Conservation (phyloP, 75 land plant genomes). For the Pseudotsuga menziesii region DNA sequence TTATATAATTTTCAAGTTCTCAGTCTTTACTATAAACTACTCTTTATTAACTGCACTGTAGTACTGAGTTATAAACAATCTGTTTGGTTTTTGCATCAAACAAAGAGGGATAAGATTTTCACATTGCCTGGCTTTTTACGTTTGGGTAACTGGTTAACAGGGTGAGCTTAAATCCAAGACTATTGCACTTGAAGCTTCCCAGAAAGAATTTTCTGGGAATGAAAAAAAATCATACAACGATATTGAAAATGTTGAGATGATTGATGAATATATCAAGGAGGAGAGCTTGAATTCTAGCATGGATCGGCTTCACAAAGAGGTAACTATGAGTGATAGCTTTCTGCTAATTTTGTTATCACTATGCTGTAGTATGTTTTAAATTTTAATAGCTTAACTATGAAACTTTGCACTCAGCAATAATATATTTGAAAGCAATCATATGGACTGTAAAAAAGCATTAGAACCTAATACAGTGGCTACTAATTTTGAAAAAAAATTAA, state of each 20-base stretch:
- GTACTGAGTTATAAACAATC: background rate
- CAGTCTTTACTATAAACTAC: background rate
- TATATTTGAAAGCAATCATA: background rate
- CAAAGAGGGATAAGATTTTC: background rate
- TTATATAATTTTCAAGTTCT: background rate
- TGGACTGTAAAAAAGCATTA: no score
- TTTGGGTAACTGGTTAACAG: conserved; percentile 10
- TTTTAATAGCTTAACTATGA: background rate
- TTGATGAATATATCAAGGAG: conserved; percentile 24
- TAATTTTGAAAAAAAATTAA: no score
- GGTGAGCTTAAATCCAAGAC: conserved; percentile 5
- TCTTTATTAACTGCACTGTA: no score
- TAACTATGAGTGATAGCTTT: conserved; percentile 1
- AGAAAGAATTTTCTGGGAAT: conserved; percentile 10
- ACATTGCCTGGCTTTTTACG: background rate
- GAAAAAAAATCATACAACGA: background rate
- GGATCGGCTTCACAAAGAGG: conserved; percentile 59
- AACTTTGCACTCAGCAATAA: no score
- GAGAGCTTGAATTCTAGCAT: conserved; percentile 35
- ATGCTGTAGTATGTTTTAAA: background rate
- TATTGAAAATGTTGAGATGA: conserved; percentile 11
- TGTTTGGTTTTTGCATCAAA: background rate
- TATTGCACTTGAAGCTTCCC: conserved; percentile 10
- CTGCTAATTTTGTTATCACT: background rate
- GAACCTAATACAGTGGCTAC: no score